Evolutionary conservation across 768 basidiomycete species (phyloP).

Genomic region (Boletus rex-veris): DNA sequence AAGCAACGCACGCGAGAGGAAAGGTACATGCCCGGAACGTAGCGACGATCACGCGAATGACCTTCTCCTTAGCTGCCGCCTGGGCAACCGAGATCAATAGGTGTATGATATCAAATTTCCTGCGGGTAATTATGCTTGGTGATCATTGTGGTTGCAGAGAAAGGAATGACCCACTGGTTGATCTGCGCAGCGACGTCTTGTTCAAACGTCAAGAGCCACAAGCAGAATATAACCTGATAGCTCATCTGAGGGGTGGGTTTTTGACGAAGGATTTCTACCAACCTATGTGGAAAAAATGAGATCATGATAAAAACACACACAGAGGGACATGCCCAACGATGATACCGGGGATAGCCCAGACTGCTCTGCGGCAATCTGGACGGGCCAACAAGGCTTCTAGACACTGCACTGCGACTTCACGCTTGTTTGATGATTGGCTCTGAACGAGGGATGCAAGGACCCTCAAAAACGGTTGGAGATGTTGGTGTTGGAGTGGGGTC

Average conservation of each 20-base stretch:
- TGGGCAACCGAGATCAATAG: conserved; percentile 81
- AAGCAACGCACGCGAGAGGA: neutral
- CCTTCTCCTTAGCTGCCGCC: conserved; percentile 93
- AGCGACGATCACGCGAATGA: conserved; percentile 88
- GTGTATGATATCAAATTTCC: conserved; percentile 88
- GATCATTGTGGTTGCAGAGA: neutral
- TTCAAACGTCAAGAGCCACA: conserved; percentile 95
- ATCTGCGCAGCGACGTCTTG: conserved; percentile 78
- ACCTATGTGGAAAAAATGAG: conserved; percentile 39
- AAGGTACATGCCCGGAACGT: conserved; percentile 68
- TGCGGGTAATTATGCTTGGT: conserved; percentile 27
- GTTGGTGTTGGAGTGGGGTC: conserved; percentile 44
- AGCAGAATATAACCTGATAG: conserved; percentile 89
- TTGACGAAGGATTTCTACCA: conserved; percentile 78
- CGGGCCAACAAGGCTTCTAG: conserved; percentile 80
- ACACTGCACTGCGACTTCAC: conserved; percentile 90
- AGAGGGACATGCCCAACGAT: conserved; percentile 53
- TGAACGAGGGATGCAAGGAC: conserved; percentile 60
- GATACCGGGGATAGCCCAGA: conserved; percentile 73
- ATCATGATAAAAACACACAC: too few species aligned
- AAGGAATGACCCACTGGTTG: conserved; percentile 60
- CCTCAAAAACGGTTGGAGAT: conserved; percentile 58
- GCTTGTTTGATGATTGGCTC: conserved; percentile 59
- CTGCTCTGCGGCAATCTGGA: conserved; percentile 73
- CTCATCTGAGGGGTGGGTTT: conserved; percentile 89